These are phyloP conservation scores for Hanseniaspora singularis DNA, from an alignment of 805 yeast genomes.

Conservation along the genomic window DNA sequence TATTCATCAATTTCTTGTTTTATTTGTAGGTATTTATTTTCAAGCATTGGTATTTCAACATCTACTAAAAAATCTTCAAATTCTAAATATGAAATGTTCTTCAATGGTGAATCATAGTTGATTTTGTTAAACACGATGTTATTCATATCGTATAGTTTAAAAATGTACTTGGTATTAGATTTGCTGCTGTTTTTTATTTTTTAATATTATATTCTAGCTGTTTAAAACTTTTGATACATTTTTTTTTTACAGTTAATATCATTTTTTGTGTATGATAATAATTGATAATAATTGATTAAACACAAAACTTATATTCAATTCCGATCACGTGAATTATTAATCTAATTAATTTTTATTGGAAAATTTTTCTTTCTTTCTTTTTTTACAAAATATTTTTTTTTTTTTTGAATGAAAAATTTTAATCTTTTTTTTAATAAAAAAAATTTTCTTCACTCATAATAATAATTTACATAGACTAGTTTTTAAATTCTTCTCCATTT, in stretches of 20 bases:
- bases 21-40: background rate
- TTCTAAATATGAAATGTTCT: background rate
- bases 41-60: background rate
- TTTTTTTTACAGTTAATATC: background rate
- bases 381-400: too few species aligned
- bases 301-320: background rate
- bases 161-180: too few species aligned
- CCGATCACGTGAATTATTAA: too few species aligned
- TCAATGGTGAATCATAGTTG: conserved; percentile 12
- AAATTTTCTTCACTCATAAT: too few species aligned
- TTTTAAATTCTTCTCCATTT: too few species aligned
- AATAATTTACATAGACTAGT: too few species aligned
- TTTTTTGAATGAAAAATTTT: too few species aligned
- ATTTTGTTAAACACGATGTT: background rate
- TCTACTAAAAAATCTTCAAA: background rate
- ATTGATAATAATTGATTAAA: conserved; percentile 2
- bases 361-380: background rate
- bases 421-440: too few species aligned
- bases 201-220: too few species aligned
- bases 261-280: too few species aligned
- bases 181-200: too few species aligned
- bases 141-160: background rate
- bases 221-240: too few species aligned
- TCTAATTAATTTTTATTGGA: background rate
- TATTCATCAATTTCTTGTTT: background rate